Percentiles rank a stretch among this genome's conserved stretches.
Evolutionary conservation across 2,329 filamentous ascomycete species (phyloP).

Genomic region (Beauveria asiatica): DNA sequence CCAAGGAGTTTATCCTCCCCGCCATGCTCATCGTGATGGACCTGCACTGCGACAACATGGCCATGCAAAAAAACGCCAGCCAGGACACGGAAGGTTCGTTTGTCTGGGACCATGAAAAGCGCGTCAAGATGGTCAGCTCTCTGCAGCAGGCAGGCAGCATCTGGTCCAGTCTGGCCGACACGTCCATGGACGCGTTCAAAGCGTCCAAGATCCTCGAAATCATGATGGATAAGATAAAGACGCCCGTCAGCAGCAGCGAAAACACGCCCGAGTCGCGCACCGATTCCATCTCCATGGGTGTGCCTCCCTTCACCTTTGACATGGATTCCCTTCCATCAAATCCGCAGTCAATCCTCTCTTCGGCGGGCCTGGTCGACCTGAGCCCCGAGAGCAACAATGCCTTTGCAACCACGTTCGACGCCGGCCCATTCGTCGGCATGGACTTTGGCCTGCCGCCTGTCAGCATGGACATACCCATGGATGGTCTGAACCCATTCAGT

Average conservation of each 20-base stretch:
- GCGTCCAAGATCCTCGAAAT: constrained; percentile 72
- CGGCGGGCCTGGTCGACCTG: constrained; percentile 19
- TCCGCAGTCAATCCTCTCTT: constrained; percentile 18
- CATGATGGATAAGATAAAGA: constrained; percentile 69
- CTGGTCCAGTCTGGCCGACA: constrained; percentile 69
- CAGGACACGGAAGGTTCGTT: constrained; percentile 36
- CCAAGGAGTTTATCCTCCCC: constrained; percentile 77
- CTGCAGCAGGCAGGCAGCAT: constrained; percentile 68
- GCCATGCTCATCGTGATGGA: constrained; percentile 80
- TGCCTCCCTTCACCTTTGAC: constrained; percentile 28
- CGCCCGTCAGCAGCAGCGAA: constrained; percentile 10
- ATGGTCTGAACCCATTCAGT: constrained; percentile 18
- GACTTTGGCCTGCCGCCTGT: constrained; percentile 31
- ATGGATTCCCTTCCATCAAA: constrained; percentile 24
- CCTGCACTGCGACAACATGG: constrained; percentile 59
- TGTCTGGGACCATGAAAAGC: constrained; percentile 51
- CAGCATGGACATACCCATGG: constrained; percentile 24
- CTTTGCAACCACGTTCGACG: constrained; percentile 28
- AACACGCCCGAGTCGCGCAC: constrained; percentile 12
- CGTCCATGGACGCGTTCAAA: constrained; percentile 85
- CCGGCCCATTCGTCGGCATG: constrained; percentile 33
- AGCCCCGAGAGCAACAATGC: constrained; percentile 15
- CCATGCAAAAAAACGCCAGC: constrained; percentile 31
- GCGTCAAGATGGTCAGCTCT: constrained; percentile 65
- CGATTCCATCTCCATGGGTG: constrained; percentile 14